Evolutionary conservation across 129 eudicot genomes (phyloP), one percentile per base, ranked within the genome.

Genomic region (Apium graveolens): DNA sequence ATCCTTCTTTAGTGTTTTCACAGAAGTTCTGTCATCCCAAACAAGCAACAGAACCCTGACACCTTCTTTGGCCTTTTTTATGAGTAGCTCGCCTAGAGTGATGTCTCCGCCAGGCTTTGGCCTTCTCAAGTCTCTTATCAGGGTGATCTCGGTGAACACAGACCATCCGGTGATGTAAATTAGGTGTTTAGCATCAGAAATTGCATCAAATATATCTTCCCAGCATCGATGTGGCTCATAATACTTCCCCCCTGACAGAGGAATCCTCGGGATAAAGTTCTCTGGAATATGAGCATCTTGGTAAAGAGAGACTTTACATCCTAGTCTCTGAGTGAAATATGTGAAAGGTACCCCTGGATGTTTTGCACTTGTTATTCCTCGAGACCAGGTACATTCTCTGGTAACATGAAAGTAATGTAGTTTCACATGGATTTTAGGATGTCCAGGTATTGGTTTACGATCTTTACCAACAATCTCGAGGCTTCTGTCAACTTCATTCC

Each of bases 91-190:
- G 0, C 97, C 98, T 0, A 91, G 80, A 1, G 97, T 89, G 81
- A 85, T 74, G 77, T 91, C 98, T 6, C 98, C 97, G 31, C 97
- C 97, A 3, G 88, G 84, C 87, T 89, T 91, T 8, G 80, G 91
- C 85, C 97, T 86, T 80, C 89, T 84, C 11, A 68, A 75, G 86
- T 94, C 98, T 75, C 98, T 85, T 6, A 94, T 75, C 65, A 94
- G 68, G 5, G 93, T 88, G 34, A 91, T 91, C 78, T 89, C 88
- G 0, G 97, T 88, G 31, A 85, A 91, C 34, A 94, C 90, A 3
- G 98, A 94, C 98, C 98, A 94, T 11, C 98, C 98, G 2, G 98
- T 73, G 43, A 94, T 91, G 81, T 94, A 94, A 42, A 94, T 89
- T 51, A 94, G 75, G 77, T 94, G 98, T 76, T 89, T 84, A 0